These are phyloP conservation scores for Davidsoniella virescens DNA, from an alignment of 2,329 filamentous ascomycete species.

Conservation along the genomic window DNA sequence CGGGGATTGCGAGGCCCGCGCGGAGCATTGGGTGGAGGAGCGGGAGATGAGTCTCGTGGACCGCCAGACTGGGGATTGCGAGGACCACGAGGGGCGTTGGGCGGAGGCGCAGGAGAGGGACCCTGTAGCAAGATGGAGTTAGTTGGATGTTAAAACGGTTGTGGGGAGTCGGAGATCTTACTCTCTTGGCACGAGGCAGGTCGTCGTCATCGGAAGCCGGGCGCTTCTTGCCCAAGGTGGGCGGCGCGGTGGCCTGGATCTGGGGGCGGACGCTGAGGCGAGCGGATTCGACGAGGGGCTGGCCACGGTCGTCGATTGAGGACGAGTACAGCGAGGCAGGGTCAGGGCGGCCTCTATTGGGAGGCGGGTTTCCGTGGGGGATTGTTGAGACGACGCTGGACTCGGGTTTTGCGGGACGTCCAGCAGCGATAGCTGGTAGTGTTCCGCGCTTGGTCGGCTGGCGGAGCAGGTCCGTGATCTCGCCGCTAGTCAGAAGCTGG, in stretches of 20 bases:
- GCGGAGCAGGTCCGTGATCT: slow-evolving; percentile 34
- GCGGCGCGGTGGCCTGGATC: slow-evolving; percentile 17
- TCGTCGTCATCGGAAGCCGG: slow-evolving; percentile 24
- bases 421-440: slow-evolving; percentile 14
- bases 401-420: not conserved
- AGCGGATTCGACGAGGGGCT: slow-evolving; percentile 13
- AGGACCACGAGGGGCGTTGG: not conserved
- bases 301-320: slow-evolving; percentile 11
- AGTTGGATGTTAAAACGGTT: not conserved
- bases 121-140: not conserved
- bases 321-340: not conserved
- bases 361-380: slow-evolving; percentile 5
- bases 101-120: not conserved
- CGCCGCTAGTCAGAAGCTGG: slow-evolving; percentile 58
- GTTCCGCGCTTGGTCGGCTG: slow-evolving; percentile 25
- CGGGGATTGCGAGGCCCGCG: not conserved
- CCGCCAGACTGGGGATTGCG: not conserved
- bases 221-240: slow-evolving; percentile 25
- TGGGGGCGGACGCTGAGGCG: slow-evolving; percentile 20
- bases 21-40: not conserved
- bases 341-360: not conserved
- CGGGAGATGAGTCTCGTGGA: not conserved
- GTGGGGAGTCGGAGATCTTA: slow-evolving; percentile 18
- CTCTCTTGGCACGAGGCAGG: slow-evolving; percentile 24
- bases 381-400: not conserved